Evolutionary conservation across 495 filamentous ascomycete genomes (phyloP).

Genomic region (Hyaloscypha finlandica): DNA sequence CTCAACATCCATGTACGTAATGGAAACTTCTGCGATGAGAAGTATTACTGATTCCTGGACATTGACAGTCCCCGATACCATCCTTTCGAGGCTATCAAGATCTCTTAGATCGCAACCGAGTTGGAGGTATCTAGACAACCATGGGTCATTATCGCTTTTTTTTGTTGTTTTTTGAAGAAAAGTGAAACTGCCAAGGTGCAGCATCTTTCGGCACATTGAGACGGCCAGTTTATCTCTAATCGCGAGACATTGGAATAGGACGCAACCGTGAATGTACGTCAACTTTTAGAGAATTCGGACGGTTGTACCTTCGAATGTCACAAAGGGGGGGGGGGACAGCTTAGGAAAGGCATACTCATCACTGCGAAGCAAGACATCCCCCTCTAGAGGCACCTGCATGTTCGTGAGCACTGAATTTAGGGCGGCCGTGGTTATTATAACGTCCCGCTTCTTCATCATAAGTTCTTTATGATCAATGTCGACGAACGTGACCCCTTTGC

Average conservation of each 20-base stretch:
- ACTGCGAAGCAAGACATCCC: conserved; percentile 59
- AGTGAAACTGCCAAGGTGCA: neutral
- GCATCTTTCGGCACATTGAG: neutral
- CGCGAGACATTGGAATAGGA: neutral
- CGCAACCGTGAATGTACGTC: neutral
- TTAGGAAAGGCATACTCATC: conserved; percentile 36
- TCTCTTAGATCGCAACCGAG: conserved; percentile 82
- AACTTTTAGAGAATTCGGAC: neutral
- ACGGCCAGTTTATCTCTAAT: neutral
- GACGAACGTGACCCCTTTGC: conserved; percentile 64
- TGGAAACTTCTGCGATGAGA: conserved; percentile 84
- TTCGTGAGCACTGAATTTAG: conserved; percentile 51
- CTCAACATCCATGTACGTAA: conserved; percentile 86
- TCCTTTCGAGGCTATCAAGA: conserved; percentile 54
- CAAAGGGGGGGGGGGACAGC: neutral
- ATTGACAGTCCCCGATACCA: conserved; percentile 57
- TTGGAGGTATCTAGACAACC: conserved; percentile 57
- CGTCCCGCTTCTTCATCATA: conserved; percentile 70
- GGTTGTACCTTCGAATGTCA: neutral
- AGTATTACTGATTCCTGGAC: conserved; percentile 62
- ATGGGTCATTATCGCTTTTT: neutral
- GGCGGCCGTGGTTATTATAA: conserved; percentile 61
- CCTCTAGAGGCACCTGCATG: conserved; percentile 37
- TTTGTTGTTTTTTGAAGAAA: neutral
- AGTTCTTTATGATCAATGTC: conserved; percentile 87